These are phyloP conservation scores for Solanum pennellii DNA, from an alignment of 257 asterid genomes.

Conservation along the genomic window DNA sequence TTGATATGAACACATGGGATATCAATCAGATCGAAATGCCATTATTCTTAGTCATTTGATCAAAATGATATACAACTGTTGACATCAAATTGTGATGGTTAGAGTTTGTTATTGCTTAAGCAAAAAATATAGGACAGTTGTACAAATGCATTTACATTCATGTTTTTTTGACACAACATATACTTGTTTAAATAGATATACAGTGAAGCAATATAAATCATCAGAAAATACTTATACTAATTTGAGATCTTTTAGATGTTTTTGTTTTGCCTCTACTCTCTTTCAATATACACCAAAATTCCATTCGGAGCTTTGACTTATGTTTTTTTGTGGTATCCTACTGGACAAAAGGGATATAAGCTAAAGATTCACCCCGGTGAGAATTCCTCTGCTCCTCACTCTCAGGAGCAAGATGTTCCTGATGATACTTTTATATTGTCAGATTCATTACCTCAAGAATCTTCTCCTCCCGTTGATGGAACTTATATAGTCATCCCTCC, in stretches of 20 bases:
- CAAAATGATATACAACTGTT: too few species aligned
- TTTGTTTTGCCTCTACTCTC: neutral
- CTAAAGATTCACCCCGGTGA: neutral
- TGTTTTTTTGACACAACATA: too few species aligned
- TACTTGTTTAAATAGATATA: neutral
- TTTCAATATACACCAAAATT: neutral
- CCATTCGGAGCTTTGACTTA: neutral
- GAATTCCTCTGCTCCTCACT: neutral
- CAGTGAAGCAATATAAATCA: neutral
- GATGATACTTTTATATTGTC: neutral
- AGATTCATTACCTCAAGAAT: neutral
- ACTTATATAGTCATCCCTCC: neutral
- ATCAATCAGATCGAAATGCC: neutral
- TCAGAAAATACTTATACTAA: neutral
- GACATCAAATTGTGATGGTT: neutral
- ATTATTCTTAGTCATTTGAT: neutral
- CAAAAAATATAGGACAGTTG: too few species aligned
- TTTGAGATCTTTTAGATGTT: neutral
- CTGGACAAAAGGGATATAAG: neutral
- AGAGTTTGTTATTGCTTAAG: neutral
- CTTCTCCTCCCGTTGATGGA: neutral
- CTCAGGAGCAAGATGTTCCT: neutral
- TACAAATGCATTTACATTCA: neutral
- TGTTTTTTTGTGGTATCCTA: neutral
- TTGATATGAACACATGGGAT: neutral